These are phyloP conservation scores for Arthrobotrys pseudoclavata DNA, from an alignment of 2,329 filamentous ascomycete genomes.

Conservation along the genomic window DNA sequence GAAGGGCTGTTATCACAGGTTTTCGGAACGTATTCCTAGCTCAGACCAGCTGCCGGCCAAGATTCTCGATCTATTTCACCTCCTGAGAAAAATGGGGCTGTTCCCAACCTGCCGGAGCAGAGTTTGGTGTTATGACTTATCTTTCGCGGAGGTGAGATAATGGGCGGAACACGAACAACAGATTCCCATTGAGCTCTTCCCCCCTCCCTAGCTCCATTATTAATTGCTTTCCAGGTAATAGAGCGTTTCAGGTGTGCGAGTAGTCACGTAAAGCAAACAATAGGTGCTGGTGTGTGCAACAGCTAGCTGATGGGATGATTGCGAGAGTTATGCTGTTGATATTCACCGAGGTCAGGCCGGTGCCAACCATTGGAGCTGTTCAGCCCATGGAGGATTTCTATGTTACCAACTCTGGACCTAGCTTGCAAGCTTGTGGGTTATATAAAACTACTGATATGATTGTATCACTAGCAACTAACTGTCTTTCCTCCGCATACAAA, in stretches of 20 bases:
- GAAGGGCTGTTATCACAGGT: slow-evolving; percentile 44
- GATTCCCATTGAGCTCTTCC: slow-evolving; percentile 57
- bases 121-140: slow-evolving; percentile 51
- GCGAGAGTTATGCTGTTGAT: slow-evolving; percentile 30
- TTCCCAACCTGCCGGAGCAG: slow-evolving; percentile 44
- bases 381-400: slow-evolving; percentile 15
- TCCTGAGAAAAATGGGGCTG: slow-evolving; percentile 56
- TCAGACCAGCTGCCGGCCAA: slow-evolving; percentile 58
- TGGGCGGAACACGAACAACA: slow-evolving; percentile 32
- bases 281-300: slow-evolving; percentile 4
- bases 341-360: slow-evolving; percentile 10
- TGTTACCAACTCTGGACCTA: slow-evolving; percentile 38
- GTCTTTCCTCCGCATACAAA: slow-evolving; percentile 4
- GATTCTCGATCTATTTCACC: slow-evolving; percentile 59
- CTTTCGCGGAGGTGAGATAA: slow-evolving; percentile 55
- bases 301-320: slow-evolving; percentile 23
- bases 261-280: slow-evolving; percentile 45
- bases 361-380: slow-evolving; percentile 38
- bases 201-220: slow-evolving; percentile 37
- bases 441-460: slow-evolving; percentile 53
- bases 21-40: slow-evolving; percentile 60
- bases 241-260: slow-evolving; percentile 60
- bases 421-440: slow-evolving; percentile 21
- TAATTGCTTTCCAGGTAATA: slow-evolving; percentile 30
- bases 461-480: slow-evolving; percentile 21